Evolutionary conservation across 106 monocot species (phyloP).

Genomic region (Platanthera zijinensis): DNA sequence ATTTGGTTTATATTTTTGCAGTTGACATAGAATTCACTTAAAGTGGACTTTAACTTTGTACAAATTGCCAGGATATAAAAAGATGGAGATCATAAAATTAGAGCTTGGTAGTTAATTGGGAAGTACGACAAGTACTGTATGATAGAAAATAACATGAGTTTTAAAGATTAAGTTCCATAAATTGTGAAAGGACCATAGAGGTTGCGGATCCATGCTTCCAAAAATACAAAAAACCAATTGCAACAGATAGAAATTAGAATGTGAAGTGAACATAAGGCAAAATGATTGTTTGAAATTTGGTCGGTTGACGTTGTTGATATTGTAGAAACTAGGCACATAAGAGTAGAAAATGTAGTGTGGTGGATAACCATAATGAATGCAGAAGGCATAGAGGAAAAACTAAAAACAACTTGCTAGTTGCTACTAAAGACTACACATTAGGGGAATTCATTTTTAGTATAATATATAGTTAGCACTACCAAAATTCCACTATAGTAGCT

Average conservation of each 20-base stretch:
- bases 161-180: not conserved
- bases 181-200: not conserved
- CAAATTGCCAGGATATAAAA: not conserved
- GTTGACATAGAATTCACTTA: not conserved
- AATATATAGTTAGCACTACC: no score
- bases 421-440: no score
- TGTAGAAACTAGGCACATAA: not conserved
- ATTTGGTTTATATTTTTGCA: not conserved
- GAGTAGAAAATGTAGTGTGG: not conserved
- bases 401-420: not conserved
- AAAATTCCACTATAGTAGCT: no score
- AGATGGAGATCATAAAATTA: not conserved
- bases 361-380: not conserved
- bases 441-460: no score
- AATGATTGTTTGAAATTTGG: not conserved
- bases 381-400: not conserved
- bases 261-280: not conserved
- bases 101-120: not conserved
- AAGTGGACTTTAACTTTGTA: not conserved
- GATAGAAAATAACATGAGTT: not conserved
- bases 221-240: not conserved
- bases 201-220: not conserved
- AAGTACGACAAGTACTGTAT: not conserved
- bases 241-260: not conserved
- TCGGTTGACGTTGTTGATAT: not conserved